phyloP scores from a whole-genome alignment of 2,329 filamentous ascomycete species.

The Akanthomyces muscarius region DNA sequence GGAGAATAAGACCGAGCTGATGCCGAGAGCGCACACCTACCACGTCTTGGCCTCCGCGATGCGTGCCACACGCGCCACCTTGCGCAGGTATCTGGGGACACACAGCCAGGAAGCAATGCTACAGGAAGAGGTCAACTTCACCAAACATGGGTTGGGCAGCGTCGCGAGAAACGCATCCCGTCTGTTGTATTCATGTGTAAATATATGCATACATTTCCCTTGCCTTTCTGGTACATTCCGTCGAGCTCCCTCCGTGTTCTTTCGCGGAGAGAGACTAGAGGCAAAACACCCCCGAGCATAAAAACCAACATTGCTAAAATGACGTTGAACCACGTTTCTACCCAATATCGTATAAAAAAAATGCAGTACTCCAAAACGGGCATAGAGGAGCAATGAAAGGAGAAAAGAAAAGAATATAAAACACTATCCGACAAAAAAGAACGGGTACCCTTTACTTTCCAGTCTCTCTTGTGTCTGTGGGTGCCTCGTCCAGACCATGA shows the following conservation, averaged over 20 bases:
- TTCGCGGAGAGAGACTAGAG: no score
- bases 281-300: not conserved
- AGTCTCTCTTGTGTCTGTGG: not conserved
- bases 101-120: not conserved
- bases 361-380: not conserved
- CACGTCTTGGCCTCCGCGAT: not conserved
- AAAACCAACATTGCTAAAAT: conserved; percentile 11
- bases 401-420: not conserved
- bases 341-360: conserved; percentile 6
- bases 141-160: not conserved
- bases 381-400: not conserved
- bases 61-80: not conserved
- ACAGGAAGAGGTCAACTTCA: not conserved
- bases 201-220: not conserved
- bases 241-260: not conserved
- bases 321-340: not conserved
- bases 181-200: conserved; percentile 1
- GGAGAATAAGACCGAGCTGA: not conserved
- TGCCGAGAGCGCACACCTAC: not conserved
- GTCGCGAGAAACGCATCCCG: not conserved
- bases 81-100: not conserved
- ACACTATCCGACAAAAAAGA: not conserved
- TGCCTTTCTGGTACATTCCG: not conserved
- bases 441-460: not conserved
- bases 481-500: conserved; percentile 1